These are phyloP conservation scores for Populus nigra DNA, from an alignment of 345 rosid species.

Conservation along the genomic window DNA sequence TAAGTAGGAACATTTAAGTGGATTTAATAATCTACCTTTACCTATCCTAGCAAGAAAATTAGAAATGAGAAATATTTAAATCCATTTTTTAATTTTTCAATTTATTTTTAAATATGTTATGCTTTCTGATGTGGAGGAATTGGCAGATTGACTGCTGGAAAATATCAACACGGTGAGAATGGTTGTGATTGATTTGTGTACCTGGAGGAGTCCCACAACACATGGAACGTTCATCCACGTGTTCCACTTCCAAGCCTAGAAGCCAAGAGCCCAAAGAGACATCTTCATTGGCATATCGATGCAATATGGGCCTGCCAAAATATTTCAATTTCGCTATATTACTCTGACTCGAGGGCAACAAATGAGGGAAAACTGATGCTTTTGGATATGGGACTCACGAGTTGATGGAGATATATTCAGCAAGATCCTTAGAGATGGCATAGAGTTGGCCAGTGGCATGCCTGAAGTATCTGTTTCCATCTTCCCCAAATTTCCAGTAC, in stretches of 20 bases:
- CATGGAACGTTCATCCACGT: conserved; percentile 74
- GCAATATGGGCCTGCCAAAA: conserved; percentile 60
- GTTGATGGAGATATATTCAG: conserved; percentile 71
- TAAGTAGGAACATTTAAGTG: no score
- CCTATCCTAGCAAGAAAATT: no score
- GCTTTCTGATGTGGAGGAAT: neutral
- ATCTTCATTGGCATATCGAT: conserved; percentile 90
- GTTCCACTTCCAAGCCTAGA: conserved; percentile 81
- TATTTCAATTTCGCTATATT: no score
- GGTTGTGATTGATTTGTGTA: neutral
- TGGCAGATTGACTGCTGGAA: neutral
- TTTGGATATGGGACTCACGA: conserved; percentile 35
- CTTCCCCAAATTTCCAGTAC: conserved; percentile 90
- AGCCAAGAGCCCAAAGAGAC: conserved; percentile 85
- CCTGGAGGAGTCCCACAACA: conserved; percentile 94
- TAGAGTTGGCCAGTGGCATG: conserved; percentile 94
- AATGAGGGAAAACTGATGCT: no score
- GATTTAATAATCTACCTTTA: no score
- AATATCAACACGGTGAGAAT: no score
- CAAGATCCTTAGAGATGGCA: conserved; percentile 86
- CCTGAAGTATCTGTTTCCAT: conserved; percentile 83
- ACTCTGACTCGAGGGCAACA: no score
- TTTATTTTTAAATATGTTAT: no score
- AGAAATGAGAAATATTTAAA: no score
- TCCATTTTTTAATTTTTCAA: no score